Evolutionary conservation across 495 filamentous ascomycete species (phyloP).

Genomic region (Penicilliopsis zonata): DNA sequence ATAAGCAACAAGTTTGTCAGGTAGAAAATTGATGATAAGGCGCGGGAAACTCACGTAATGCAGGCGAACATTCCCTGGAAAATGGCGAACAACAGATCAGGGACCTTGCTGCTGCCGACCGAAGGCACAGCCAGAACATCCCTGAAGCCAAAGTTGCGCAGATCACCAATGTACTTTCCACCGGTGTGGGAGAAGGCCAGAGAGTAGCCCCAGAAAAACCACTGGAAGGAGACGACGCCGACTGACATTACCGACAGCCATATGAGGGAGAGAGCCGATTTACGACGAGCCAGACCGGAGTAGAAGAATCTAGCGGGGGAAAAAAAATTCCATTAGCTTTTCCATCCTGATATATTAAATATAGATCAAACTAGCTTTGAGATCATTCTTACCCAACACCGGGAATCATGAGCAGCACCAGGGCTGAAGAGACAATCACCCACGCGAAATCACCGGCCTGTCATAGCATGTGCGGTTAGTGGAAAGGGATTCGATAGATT

Average conservation of each 20-base stretch:
- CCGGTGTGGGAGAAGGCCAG: slow-evolving; percentile 82
- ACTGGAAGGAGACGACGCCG: slow-evolving; percentile 85
- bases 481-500: not conserved
- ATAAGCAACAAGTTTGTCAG: not conserved
- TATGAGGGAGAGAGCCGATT: slow-evolving; percentile 88
- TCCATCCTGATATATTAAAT: too few species aligned
- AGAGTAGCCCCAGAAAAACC: slow-evolving; percentile 99
- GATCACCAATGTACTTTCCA: slow-evolving; percentile 71
- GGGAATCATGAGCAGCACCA: slow-evolving; percentile 96
- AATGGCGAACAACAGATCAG: slow-evolving; percentile 83
- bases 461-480: slow-evolving; percentile 10
- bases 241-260: slow-evolving; percentile 97
- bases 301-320: slow-evolving; percentile 69
- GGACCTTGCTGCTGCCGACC: slow-evolving; percentile 67
- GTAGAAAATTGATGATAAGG: not conserved
- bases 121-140: slow-evolving; percentile 72
- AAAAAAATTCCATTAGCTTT: not conserved
- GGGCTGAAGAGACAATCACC: slow-evolving; percentile 76
- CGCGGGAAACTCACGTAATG: slow-evolving; percentile 56
- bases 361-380: too few species aligned
- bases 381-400: slow-evolving; percentile 60
- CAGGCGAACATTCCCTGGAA: slow-evolving; percentile 98
- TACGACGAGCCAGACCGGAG: slow-evolving; percentile 91
- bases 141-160: slow-evolving; percentile 77
- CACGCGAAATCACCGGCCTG: slow-evolving; percentile 85